Evolutionary conservation across 2,329 filamentous ascomycete species (phyloP).

Genomic region (Hymenoscyphus infarciens): DNA sequence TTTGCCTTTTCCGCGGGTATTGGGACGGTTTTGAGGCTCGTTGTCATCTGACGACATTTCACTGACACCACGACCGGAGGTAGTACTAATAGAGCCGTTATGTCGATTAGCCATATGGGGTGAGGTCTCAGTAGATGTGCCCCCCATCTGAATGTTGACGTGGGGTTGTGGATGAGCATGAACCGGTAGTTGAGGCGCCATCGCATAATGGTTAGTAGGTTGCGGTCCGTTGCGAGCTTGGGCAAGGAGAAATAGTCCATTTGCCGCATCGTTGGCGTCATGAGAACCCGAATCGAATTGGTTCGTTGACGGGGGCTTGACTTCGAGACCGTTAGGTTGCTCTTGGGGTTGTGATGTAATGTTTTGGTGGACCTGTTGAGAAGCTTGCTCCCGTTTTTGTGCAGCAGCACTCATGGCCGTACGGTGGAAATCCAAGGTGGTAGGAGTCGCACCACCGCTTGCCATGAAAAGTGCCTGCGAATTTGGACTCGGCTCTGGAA

Average conservation of each 20-base stretch:
- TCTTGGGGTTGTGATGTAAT: conserved; percentile 54
- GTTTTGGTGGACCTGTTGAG: conserved; percentile 34
- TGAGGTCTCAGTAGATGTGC: conserved; percentile 36
- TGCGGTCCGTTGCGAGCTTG: conserved; percentile 59
- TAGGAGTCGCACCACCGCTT: conserved; percentile 80
- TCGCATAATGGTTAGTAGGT: conserved; percentile 34
- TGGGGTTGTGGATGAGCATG: conserved; percentile 30
- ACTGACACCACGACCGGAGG: conserved; percentile 53
- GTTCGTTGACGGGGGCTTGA: conserved; percentile 51
- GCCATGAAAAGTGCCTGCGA: conserved; percentile 73
- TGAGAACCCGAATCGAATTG: conserved; percentile 69
- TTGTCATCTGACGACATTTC: conserved; percentile 61
- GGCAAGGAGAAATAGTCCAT: conserved; percentile 87
- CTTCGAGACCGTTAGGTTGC: conserved; percentile 30
- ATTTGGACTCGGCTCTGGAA: conserved; percentile 85
- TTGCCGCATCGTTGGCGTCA: conserved; percentile 89
- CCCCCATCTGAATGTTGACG: conserved; percentile 21
- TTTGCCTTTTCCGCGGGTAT: conserved; percentile 66
- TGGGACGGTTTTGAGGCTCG: conserved; percentile 60
- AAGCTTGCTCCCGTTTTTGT: conserved; percentile 51
- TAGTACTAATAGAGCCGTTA: conserved; percentile 40
- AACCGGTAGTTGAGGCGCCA: conserved; percentile 32
- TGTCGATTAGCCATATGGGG: conserved; percentile 51
- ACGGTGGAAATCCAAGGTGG: conserved; percentile 90
- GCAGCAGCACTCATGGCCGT: conserved; percentile 81